Conservation (phyloP, 495 filamentous ascomycete species). For the Xylaria bambusicola region DNA sequence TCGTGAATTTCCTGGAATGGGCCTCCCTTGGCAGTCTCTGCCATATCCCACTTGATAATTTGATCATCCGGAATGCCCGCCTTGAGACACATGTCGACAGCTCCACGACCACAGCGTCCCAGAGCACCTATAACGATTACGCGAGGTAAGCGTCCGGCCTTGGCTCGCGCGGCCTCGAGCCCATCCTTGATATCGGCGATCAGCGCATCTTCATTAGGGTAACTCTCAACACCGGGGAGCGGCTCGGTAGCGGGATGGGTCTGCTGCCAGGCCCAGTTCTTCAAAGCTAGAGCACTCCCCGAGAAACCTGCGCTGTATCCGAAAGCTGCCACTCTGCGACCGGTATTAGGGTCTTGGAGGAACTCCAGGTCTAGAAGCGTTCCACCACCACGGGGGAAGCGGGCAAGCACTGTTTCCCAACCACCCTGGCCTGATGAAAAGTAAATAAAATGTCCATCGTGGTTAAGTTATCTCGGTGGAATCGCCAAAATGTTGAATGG, state of each 20-base stretch:
- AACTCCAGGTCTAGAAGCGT: conserved; percentile 91
- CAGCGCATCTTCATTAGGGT: conserved; percentile 74
- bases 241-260: conserved; percentile 62
- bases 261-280: conserved; percentile 89
- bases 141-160: conserved; percentile 49
- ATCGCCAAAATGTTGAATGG: not conserved
- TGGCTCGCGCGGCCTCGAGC: conserved; percentile 54
- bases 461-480: not conserved
- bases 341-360: conserved; percentile 67
- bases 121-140: conserved; percentile 68
- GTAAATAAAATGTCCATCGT: conserved; percentile 7
- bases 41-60: conserved; percentile 90
- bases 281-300: conserved; percentile 77
- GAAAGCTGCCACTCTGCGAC: conserved; percentile 75
- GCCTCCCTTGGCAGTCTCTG: conserved; percentile 80
- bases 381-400: conserved; percentile 81
- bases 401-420: conserved; percentile 78
- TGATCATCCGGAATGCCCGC: conserved; percentile 73
- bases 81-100: conserved; percentile 75
- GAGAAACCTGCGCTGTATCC: conserved; percentile 83
- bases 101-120: conserved; percentile 85
- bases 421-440: conserved; percentile 62
- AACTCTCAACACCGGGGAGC: conserved; percentile 69
- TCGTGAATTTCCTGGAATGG: conserved; percentile 88
- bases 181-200: conserved; percentile 71